phyloP scores from a whole-genome alignment of 805 yeast genomes.

The Kodamaea neixiangensis region DNA sequence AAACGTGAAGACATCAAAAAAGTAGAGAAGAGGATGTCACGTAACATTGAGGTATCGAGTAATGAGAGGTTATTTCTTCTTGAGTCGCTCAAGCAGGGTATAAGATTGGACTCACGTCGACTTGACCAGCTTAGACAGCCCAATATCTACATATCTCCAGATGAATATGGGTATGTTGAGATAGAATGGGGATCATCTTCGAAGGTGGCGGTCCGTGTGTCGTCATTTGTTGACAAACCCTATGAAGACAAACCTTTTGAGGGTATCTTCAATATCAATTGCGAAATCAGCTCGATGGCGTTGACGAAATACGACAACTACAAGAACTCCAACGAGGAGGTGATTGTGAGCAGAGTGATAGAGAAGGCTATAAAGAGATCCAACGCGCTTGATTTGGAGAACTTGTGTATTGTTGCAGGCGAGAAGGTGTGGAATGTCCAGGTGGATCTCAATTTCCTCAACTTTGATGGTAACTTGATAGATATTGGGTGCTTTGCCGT shows the following conservation, averaged over 20 bases:
- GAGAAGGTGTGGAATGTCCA: conserved; percentile 87
- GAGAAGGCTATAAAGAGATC: conserved; percentile 92
- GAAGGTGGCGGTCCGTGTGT: conserved; percentile 63
- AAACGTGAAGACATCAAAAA: neutral
- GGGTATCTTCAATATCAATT: conserved; percentile 79
- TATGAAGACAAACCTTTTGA: conserved; percentile 92
- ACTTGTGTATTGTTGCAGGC: conserved; percentile 88
- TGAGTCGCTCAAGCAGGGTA: conserved; percentile 60
- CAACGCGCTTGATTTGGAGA: conserved; percentile 87
- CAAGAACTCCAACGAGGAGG: conserved; percentile 74
- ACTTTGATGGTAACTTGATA: conserved; percentile 90
- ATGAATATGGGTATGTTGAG: conserved; percentile 79
- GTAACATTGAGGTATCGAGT: conserved; percentile 58
- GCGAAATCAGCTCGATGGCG: conserved; percentile 91
- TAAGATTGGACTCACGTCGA: conserved; percentile 69
- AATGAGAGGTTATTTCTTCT: conserved; percentile 65
- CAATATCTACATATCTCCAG: conserved; percentile 59
- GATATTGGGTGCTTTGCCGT: conserved; percentile 92
- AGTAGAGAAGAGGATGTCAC: conserved; percentile 47
- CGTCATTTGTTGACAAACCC: conserved; percentile 77
- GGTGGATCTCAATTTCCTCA: conserved; percentile 86
- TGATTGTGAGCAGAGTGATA: conserved; percentile 74
- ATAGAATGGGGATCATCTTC: conserved; percentile 83
- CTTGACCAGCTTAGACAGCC: conserved; percentile 66
- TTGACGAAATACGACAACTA: conserved; percentile 79